Percentiles rank a stretch among this genome's conserved stretches.
Conservation (phyloP, 2,329 filamentous ascomycete species). For the Aspergillus sp. region DNA sequence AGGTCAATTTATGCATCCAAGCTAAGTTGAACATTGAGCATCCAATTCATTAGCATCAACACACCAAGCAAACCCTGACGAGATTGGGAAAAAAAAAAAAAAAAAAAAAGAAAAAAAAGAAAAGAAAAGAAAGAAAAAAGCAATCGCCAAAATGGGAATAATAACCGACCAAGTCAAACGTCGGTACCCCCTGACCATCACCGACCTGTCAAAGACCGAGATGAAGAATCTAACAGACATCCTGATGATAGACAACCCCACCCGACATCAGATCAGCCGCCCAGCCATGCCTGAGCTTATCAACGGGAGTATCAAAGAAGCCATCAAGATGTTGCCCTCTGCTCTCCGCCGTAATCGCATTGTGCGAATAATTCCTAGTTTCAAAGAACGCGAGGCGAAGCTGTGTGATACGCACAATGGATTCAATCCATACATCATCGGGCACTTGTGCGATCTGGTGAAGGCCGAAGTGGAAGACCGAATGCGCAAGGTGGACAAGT, state of each 20-base stretch:
- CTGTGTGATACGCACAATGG: conserved; percentile 16
- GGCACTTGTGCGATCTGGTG: conserved; percentile 13
- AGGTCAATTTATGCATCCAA: no score
- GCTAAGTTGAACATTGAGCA: no score
- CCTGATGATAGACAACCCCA: conserved; percentile 14
- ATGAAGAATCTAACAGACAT: conserved; percentile 15
- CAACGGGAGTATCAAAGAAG: conserved; percentile 2
- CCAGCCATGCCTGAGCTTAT: not conserved
- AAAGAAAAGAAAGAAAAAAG: not conserved
- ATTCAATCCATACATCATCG: conserved; percentile 18
- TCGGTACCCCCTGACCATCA: conserved; percentile 10
- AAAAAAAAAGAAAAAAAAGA: not conserved
- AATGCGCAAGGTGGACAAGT: conserved; percentile 13
- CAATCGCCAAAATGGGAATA: not conserved
- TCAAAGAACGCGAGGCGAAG: conserved; percentile 9
- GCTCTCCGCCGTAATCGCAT: conserved; percentile 6
- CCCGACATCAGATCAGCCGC: not conserved
- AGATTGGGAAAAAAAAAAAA: not conserved
- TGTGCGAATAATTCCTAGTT: conserved; percentile 11
- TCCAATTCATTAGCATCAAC: no score
- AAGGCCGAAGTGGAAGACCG: conserved; percentile 18
- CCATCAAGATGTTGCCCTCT: conserved; percentile 7
- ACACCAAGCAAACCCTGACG: no score
- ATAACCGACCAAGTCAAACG: not conserved
- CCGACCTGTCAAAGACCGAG: conserved; percentile 13